These are phyloP conservation scores for Yamadazyma philogaea DNA, from an alignment of 805 yeast species.

Conservation along the genomic window DNA sequence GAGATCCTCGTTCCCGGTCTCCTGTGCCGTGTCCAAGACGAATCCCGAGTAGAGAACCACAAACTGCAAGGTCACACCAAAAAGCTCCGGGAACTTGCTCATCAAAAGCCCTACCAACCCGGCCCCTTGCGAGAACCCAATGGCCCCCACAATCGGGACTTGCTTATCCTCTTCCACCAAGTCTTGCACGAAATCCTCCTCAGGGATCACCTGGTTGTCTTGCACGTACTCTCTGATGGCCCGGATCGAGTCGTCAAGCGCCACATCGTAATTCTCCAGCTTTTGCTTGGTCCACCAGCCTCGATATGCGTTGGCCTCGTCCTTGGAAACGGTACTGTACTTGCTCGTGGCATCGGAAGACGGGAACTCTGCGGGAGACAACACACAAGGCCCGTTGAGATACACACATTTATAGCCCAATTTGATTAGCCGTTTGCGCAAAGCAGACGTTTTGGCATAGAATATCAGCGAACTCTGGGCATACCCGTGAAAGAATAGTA, in stretches of 20 bases:
- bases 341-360: conserved; percentile 57
- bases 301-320: conserved; percentile 36
- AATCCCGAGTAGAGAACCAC: conserved; percentile 74
- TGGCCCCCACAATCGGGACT: conserved; percentile 75
- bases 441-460: conserved; percentile 85
- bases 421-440: conserved; percentile 70
- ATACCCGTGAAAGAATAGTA: conserved; percentile 89
- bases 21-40: conserved; percentile 26
- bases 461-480: conserved; percentile 81
- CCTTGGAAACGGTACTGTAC: conserved; percentile 38
- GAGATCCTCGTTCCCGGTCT: conserved; percentile 25
- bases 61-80: conserved; percentile 56
- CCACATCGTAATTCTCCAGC: conserved; percentile 39
- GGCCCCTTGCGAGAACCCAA: conserved; percentile 96
- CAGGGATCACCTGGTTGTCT: conserved; percentile 48
- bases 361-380: conserved; percentile 72
- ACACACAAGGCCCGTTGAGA: conserved; percentile 70
- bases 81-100: conserved; percentile 53
- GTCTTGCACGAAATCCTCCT: conserved; percentile 23
- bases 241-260: conserved; percentile 50
- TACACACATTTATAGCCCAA: conserved; percentile 69
- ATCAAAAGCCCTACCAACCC: conserved; percentile 74
- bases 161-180: conserved; percentile 19
- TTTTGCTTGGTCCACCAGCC: conserved; percentile 77
- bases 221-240: conserved; percentile 49